phyloP scores from a whole-genome alignment of 2,329 filamentous ascomycete species.

The Claviceps humidiphila region DNA sequence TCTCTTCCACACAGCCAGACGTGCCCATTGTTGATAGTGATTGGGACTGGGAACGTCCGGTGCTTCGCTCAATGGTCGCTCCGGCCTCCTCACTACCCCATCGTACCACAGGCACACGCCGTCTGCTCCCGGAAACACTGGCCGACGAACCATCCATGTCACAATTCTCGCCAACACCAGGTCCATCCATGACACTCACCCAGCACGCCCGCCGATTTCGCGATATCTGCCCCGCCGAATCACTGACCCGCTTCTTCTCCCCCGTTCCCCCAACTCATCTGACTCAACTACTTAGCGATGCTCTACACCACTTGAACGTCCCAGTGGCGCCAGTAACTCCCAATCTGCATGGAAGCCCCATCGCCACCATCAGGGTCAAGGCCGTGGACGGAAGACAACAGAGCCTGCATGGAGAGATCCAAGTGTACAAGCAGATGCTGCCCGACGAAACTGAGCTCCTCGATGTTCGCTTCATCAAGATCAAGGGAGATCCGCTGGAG shows the following conservation, averaged over 20 bases:
- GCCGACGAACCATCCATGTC: constrained; percentile 75
- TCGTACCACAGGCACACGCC: constrained; percentile 19
- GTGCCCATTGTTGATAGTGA: constrained; percentile 58
- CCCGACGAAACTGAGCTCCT: constrained; percentile 48
- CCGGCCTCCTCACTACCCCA: constrained; percentile 23
- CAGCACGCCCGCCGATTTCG: constrained; percentile 79
- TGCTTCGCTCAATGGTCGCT: constrained; percentile 37
- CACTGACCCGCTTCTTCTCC: constrained; percentile 86
- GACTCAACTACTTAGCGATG: constrained; percentile 65
- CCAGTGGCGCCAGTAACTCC: constrained; percentile 44
- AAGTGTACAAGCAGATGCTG: constrained; percentile 53
- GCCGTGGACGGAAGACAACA: constrained; percentile 62
- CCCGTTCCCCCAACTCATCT: constrained; percentile 62
- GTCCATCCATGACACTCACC: constrained; percentile 71
- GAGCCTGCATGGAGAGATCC: constrained; percentile 59
- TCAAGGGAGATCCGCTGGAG: constrained; percentile 90
- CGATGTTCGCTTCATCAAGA: constrained; percentile 84
- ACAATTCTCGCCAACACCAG: constrained; percentile 71
- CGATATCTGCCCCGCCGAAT: constrained; percentile 80
- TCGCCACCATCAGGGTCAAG: constrained; percentile 58
- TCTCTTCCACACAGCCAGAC: constrained; percentile 80
- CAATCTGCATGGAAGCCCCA: constrained; percentile 38
- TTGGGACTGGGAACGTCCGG: constrained; percentile 80
- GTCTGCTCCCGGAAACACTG: constrained; percentile 47
- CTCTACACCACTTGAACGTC: constrained; percentile 74